Evolutionary conservation across 176 grass and related monocot genomes (phyloP).

Genomic region (Cenchrus fungigraminus): DNA sequence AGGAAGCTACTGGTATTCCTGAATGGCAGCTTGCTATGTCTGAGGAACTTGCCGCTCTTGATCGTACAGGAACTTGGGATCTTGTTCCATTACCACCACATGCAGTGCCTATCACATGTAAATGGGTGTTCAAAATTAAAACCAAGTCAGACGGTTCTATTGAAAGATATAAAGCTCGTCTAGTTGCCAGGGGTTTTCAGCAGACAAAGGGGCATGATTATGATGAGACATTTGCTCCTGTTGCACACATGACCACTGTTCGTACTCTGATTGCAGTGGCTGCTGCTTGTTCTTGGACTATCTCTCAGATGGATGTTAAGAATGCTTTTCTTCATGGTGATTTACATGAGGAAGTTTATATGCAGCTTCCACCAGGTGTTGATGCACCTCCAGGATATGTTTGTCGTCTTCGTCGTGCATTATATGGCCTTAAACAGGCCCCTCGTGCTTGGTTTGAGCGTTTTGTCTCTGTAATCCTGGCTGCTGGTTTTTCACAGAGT

Average conservation of each 20-base stretch:
- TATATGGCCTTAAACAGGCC: background rate
- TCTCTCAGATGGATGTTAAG: too few species aligned
- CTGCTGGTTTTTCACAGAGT: too few species aligned
- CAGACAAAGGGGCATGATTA: too few species aligned
- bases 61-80: background rate
- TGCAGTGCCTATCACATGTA: background rate
- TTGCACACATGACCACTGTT: too few species aligned
- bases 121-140: background rate
- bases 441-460: background rate
- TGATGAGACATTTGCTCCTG: too few species aligned
- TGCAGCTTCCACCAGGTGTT: background rate
- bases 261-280: too few species aligned
- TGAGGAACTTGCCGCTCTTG: background rate
- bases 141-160: background rate
- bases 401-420: background rate
- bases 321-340: background rate
- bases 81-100: background rate
- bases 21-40: background rate
- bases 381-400: background rate
- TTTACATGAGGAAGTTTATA: background rate
- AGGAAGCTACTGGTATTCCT: background rate
- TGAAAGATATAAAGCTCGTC: background rate
- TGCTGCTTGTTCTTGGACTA: too few species aligned
- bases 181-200: too few species aligned
- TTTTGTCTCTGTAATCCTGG: too few species aligned